A percentile compares a stretch with the other conserved stretches of the same genome.
These are phyloP conservation scores for Daldinia vernicosa DNA, from an alignment of 495 filamentous ascomycete genomes.

Conservation along the genomic window DNA sequence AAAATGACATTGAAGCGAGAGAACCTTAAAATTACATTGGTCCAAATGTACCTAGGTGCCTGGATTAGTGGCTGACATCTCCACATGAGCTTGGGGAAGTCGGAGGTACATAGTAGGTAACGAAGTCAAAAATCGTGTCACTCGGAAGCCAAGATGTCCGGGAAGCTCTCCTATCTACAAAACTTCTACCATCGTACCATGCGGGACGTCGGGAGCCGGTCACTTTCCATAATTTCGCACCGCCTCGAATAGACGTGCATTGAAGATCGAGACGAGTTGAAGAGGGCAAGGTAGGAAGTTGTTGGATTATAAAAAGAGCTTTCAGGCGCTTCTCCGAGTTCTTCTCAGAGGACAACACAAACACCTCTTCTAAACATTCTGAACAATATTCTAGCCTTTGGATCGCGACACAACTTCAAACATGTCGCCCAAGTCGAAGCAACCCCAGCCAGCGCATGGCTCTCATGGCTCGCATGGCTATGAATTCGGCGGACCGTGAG, in stretches of 20 bases:
- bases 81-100: constrained; percentile 26
- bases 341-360: neutral
- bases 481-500: constrained; percentile 90
- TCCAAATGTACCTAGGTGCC: neutral
- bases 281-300: neutral
- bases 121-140: constrained; percentile 34
- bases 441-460: constrained; percentile 16
- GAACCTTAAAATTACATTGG: neutral
- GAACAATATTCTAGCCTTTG: neutral
- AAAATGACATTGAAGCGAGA: neutral
- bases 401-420: neutral
- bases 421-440: constrained; percentile 37
- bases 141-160: constrained; percentile 35
- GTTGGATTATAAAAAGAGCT: neutral
- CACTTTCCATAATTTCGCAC: neutral
- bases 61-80: constrained; percentile 7
- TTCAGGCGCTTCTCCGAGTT: neutral
- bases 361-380: neutral
- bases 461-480: constrained; percentile 60
- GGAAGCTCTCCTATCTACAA: constrained; percentile 3
- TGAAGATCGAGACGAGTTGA: neutral
- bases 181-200: constrained; percentile 21
- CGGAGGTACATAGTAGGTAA: neutral
- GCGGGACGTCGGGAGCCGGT: constrained; percentile 19
- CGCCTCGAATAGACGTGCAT: neutral